These are phyloP conservation scores for Kalanchoe fedtschenkoi DNA, from an alignment of 164 flowering plant genomes.

Conservation along the genomic window DNA sequence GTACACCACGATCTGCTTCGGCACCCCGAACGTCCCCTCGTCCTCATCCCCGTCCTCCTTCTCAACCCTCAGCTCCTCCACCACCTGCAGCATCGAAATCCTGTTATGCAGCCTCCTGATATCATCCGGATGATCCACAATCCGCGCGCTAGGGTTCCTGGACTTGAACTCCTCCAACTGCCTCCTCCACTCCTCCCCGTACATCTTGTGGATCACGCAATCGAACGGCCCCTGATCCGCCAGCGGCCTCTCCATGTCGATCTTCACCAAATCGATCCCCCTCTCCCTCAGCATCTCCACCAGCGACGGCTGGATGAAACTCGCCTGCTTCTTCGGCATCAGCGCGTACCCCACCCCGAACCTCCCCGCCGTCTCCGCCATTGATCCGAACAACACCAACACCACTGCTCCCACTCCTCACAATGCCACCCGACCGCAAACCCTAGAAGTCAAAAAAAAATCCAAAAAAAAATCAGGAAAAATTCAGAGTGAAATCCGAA, in stretches of 20 bases:
- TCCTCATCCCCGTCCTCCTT: constrained; percentile 8
- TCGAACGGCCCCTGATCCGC: constrained; percentile 55
- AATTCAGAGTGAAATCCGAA: too few species aligned
- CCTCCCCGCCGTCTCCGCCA: constrained; percentile 26
- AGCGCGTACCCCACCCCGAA: constrained; percentile 45
- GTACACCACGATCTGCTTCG: constrained; percentile 62
- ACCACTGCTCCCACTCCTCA: too few species aligned
- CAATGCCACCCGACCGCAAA: neutral
- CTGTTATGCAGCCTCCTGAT: constrained; percentile 55
- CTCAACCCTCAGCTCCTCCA: constrained; percentile 37
- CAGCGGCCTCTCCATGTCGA: constrained; percentile 30
- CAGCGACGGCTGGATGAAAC: constrained; percentile 37
- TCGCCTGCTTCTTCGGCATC: constrained; percentile 37
- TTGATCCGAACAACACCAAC: constrained; percentile 4
- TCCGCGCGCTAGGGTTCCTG: constrained; percentile 19
- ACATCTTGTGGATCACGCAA: constrained; percentile 45
- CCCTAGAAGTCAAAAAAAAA: neutral
- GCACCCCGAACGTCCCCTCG: constrained; percentile 44
- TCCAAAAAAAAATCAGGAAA: neutral
- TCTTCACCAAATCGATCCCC: constrained; percentile 34
- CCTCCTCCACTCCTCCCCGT: constrained; percentile 43
- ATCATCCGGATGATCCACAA: constrained; percentile 38
- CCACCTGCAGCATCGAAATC: constrained; percentile 81
- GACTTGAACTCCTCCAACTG: constrained; percentile 25
- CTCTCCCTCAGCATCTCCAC: constrained; percentile 18